phyloP scores from a whole-genome alignment of 306 rosid species.

The Herpetospermum pedunculosum region DNA sequence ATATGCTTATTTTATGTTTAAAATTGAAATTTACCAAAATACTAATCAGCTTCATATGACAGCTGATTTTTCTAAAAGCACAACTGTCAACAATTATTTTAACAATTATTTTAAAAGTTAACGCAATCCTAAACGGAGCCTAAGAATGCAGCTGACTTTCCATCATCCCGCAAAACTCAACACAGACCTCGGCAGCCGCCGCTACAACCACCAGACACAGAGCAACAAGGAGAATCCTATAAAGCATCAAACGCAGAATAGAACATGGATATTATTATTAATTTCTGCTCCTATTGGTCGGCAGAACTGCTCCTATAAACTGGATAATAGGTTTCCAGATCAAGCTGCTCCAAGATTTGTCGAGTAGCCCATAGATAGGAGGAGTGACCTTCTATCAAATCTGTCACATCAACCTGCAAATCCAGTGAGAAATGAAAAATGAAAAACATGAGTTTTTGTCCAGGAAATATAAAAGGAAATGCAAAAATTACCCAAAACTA shows the following conservation, averaged over 20 bases:
- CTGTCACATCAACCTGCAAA: conserved; percentile 71
- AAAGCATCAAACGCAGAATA: not conserved
- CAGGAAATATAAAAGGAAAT: not conserved
- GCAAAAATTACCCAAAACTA: not conserved
- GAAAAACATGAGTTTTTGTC: not conserved
- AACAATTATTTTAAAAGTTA: too few relatives aligned
- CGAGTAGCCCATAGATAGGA: conserved; percentile 80
- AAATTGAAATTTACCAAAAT: too few relatives aligned
- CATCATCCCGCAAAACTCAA: not conserved
- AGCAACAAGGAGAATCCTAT: not conserved
- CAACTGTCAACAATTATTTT: too few relatives aligned
- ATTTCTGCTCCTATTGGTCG: not conserved
- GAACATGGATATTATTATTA: not conserved
- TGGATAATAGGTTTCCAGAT: conserved; percentile 57
- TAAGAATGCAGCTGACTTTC: not conserved
- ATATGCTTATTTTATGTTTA: too few relatives aligned
- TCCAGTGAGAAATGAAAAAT: not conserved
- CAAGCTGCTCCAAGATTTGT: conserved; percentile 50
- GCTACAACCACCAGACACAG: not conserved
- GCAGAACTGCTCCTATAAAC: conserved; percentile 28
- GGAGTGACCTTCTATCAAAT: conserved; percentile 74
- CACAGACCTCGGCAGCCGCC: not conserved
- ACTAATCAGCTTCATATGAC: too few relatives aligned
- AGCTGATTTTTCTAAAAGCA: too few relatives aligned
- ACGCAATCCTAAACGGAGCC: too few relatives aligned